Conservation (phyloP, 2,329 filamentous ascomycete genomes). For the Fusarium sp. region DNA sequence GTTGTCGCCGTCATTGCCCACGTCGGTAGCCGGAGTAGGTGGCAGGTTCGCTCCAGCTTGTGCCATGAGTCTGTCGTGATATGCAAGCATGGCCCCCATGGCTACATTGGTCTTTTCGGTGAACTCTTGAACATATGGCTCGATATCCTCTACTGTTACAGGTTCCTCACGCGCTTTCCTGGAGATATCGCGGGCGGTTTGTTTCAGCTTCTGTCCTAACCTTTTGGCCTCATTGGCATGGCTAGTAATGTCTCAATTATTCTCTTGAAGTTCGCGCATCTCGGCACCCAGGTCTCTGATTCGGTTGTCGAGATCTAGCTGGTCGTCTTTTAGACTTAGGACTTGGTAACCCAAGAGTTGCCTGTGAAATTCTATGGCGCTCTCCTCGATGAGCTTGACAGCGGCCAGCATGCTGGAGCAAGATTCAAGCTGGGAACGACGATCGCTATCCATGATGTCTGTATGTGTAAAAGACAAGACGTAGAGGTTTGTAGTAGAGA, state of each 20-base stretch:
- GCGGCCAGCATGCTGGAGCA: background rate
- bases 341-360: background rate
- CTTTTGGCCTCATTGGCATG: background rate
- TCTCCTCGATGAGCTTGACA: background rate
- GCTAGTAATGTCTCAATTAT: background rate
- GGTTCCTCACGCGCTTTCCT: background rate
- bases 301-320: background rate
- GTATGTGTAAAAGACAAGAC: background rate
- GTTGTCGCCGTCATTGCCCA: background rate
- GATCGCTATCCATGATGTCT: background rate
- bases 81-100: background rate
- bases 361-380: background rate
- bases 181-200: background rate
- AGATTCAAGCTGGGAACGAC: background rate
- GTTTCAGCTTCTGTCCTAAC: background rate
- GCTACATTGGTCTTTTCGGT: background rate
- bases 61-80: background rate
- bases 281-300: background rate
- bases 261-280: background rate
- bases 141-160: rapidly evolving
- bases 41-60: background rate
- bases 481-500: rapidly evolving
- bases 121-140: background rate
- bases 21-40: background rate
- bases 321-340: background rate